phyloP scores from a whole-genome alignment of 495 filamentous ascomycete species.

The Penicillium mononematosum region DNA sequence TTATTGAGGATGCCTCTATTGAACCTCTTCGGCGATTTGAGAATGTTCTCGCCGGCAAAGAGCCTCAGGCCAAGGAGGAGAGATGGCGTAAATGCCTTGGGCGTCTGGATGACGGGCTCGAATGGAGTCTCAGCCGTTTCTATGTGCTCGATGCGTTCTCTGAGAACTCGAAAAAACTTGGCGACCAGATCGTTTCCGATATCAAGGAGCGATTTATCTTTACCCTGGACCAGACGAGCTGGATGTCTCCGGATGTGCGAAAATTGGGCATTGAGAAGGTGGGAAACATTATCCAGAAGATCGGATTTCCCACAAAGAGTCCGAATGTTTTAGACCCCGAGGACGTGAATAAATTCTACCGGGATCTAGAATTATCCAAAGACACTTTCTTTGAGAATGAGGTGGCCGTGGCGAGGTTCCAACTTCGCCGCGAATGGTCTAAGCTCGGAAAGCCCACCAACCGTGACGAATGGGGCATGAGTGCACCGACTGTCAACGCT shows the following conservation, averaged over 20 bases:
- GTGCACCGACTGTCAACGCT: slow-evolving; percentile 59
- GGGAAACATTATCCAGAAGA: slow-evolving; percentile 69
- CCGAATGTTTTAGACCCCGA: slow-evolving; percentile 61
- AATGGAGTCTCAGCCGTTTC: slow-evolving; percentile 63
- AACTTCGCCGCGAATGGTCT: slow-evolving; percentile 52
- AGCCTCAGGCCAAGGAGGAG: slow-evolving; percentile 61
- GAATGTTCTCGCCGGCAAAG: slow-evolving; percentile 57
- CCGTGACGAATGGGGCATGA: slow-evolving; percentile 63
- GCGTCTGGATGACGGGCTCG: slow-evolving; percentile 55
- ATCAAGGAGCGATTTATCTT: slow-evolving; percentile 65
- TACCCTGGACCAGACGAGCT: slow-evolving; percentile 56
- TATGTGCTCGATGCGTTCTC: slow-evolving; percentile 66
- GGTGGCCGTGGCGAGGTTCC: slow-evolving; percentile 49
- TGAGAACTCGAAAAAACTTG: slow-evolving; percentile 59
- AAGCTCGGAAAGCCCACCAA: slow-evolving; percentile 60
- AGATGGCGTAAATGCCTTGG: slow-evolving; percentile 68
- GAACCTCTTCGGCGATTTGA: slow-evolving; percentile 58
- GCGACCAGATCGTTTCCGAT: slow-evolving; percentile 67
- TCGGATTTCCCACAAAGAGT: slow-evolving; percentile 67
- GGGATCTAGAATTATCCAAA: slow-evolving; percentile 49
- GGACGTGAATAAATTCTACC: slow-evolving; percentile 59
- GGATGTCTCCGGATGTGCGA: slow-evolving; percentile 68
- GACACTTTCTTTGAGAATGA: slow-evolving; percentile 61
- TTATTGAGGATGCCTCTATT: slow-evolving; percentile 58
- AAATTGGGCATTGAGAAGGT: slow-evolving; percentile 65